Conservation (phyloP, 148 eudicot genomes). For the Chenopodium album region DNA sequence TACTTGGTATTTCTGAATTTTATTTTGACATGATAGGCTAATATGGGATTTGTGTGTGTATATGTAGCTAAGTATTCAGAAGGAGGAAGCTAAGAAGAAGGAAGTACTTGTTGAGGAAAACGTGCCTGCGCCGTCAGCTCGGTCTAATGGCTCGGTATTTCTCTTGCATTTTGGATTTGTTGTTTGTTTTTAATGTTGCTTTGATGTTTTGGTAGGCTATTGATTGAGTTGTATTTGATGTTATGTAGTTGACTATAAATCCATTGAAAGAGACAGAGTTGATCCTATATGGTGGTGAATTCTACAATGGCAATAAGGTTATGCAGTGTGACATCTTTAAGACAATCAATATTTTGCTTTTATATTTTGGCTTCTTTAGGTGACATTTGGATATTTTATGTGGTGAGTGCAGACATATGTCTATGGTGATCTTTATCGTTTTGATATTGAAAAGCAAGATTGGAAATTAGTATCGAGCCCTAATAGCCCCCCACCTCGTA, state of each 20-base stretch:
- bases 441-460: slow-evolving; percentile 86
- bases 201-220: neutral
- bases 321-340: slow-evolving; percentile 4
- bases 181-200: neutral
- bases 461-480: slow-evolving; percentile 96
- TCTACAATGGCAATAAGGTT: slow-evolving; percentile 97
- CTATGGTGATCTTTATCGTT: slow-evolving; percentile 93
- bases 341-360: neutral
- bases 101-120: slow-evolving; percentile 92
- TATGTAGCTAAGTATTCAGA: slow-evolving; percentile 78
- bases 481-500: slow-evolving; percentile 99
- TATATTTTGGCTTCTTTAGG: neutral
- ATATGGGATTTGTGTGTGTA: slow-evolving; percentile 6
- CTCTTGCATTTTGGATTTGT: neutral
- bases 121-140: slow-evolving; percentile 83
- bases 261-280: slow-evolving; percentile 92
- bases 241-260: slow-evolving; percentile 73
- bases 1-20: neutral
- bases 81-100: slow-evolving; percentile 98
- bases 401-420: slow-evolving; percentile 75
- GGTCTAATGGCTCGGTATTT: slow-evolving; percentile 87
- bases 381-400: slow-evolving; percentile 15
- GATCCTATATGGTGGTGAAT: slow-evolving; percentile 94
- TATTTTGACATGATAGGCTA: neutral
- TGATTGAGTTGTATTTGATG: slow-evolving; percentile 22